Evolutionary conservation across 2,329 filamentous ascomycete genomes (phyloP), one percentile per base, ranked within the genome.

Genomic region (Exophiala aquamarina): DNA sequence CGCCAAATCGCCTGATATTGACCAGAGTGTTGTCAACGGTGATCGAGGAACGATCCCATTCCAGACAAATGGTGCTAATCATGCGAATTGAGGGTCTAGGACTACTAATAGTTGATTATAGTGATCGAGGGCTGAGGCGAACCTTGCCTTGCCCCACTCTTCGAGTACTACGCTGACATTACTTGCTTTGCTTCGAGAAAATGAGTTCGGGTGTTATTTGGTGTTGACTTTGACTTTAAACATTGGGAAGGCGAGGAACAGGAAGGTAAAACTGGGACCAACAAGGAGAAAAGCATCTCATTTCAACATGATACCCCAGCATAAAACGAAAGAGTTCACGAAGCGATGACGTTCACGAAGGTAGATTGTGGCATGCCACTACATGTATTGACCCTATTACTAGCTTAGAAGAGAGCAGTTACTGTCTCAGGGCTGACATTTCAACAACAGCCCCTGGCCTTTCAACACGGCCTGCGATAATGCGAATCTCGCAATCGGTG

Each of bases 261-360:
- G 23, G 15, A 8, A 21, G 37, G 31, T 10, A 21, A 21, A 23
- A 14, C 41, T 34, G 20, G 44, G 28, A 20, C 31, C 11, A 28
- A 20, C 23, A 44, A 33, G 28, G 31, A 34, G 29, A 32, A 45
- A 47, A 49, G 37, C 20, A 53, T 45, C 52, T 49, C 44, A 55
- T 45, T 54, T 55, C 52, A 55, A 55, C 52, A 55, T 55, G 49
- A 55, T 55, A 55, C 52, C 52, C 45, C 19, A 13, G 35, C 37
- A 38, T 36, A 26, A 33, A 39, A 36, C 33, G 41, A 44, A 19
- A 26, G 32, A 37, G 18, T 37, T 53, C 20, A 53, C 46, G 50
- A 53, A 34, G 50, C 35, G 34, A 38, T 14, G 42, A 37, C 18
- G 19, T 37, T 19, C 11, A 37, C 35, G 35, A 37, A 37, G 15